Conservation (phyloP, 371 early-diverging fungal genomes). For the Syncephalastrum sp. region DNA sequence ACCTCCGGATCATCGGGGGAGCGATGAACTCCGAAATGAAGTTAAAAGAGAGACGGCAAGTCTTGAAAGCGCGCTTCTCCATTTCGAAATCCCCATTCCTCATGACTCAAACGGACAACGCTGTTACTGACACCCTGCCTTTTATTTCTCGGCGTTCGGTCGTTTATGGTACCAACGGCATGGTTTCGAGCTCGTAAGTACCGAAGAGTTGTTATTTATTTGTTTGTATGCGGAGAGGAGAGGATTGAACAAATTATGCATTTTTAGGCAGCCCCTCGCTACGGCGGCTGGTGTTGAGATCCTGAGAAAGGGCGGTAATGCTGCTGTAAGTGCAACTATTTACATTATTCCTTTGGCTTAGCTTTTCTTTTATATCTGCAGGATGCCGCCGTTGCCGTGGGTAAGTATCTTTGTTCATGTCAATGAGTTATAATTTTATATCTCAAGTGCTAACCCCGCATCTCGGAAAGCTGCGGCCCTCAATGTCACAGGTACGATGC, state of each 20-base stretch:
- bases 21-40: too few species aligned
- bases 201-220: not conserved
- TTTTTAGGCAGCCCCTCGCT: slow-evolving; percentile 74
- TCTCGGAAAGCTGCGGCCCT: slow-evolving; percentile 57
- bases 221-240: not conserved
- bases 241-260: not conserved
- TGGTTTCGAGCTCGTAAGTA: slow-evolving; percentile 47
- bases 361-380: slow-evolving; percentile 9
- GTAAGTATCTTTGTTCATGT: slow-evolving; percentile 14
- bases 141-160: slow-evolving; percentile 50
- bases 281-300: slow-evolving; percentile 79
- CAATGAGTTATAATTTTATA: too few species aligned
- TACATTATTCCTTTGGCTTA: not conserved
- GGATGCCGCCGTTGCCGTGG: slow-evolving; percentile 84
- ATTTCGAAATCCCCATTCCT: too few species aligned
- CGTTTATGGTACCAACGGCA: slow-evolving; percentile 45
- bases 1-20: too few species aligned
- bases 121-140: slow-evolving; percentile 17
- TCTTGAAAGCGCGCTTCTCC: too few species aligned
- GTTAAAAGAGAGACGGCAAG: too few species aligned
- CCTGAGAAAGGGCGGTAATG: slow-evolving; percentile 85
- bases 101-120: too few species aligned
- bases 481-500: slow-evolving; percentile 56
- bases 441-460: too few species aligned
- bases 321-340: slow-evolving; percentile 60